phyloP scores from a whole-genome alignment of 1,284 basidiomycete species.

The Leccinum subspadiceum region DNA sequence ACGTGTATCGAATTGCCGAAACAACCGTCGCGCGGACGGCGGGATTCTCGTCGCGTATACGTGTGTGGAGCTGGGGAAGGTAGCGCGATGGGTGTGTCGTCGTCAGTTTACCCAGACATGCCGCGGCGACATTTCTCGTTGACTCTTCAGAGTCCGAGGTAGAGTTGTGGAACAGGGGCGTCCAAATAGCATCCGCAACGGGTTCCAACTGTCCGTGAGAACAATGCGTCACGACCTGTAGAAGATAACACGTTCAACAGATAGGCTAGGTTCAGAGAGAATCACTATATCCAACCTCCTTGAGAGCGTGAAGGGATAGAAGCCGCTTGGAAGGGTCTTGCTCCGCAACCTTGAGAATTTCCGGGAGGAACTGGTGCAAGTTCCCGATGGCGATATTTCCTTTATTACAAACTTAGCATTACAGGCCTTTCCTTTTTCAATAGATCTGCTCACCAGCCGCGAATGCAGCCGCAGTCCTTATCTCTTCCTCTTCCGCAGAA shows the following conservation, averaged over 20 bases:
- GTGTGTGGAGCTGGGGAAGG: constrained; percentile 88
- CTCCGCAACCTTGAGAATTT: constrained; percentile 81
- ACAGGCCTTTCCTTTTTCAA: not conserved
- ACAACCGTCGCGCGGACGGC: constrained; percentile 87
- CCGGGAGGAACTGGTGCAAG: constrained; percentile 80
- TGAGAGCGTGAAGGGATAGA: constrained; percentile 87
- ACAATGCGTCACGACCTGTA: constrained; percentile 86
- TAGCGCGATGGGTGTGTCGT: constrained; percentile 87
- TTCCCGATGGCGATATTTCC: constrained; percentile 96
- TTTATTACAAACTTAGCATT: constrained; percentile 23
- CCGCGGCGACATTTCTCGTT: constrained; percentile 91
- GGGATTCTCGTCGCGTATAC: constrained; percentile 66
- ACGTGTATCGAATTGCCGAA: constrained; percentile 93
- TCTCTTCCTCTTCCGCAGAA: constrained; percentile 74
- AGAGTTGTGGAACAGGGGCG: constrained; percentile 84
- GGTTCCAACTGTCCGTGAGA: constrained; percentile 78
- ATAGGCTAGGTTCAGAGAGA: not conserved
- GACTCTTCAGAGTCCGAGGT: constrained; percentile 81
- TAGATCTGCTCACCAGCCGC: constrained; percentile 64
- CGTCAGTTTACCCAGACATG: constrained; percentile 94
- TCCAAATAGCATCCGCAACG: constrained; percentile 88
- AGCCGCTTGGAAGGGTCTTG: constrained; percentile 76
- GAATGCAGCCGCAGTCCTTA: constrained; percentile 86
- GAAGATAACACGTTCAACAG: not conserved
- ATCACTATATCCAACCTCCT: constrained; percentile 62